A percentile compares a stretch with the other conserved stretches of the same genome.
Conservation (phyloP, 2,329 filamentous ascomycete species). For the Fusarium scirpi region DNA sequence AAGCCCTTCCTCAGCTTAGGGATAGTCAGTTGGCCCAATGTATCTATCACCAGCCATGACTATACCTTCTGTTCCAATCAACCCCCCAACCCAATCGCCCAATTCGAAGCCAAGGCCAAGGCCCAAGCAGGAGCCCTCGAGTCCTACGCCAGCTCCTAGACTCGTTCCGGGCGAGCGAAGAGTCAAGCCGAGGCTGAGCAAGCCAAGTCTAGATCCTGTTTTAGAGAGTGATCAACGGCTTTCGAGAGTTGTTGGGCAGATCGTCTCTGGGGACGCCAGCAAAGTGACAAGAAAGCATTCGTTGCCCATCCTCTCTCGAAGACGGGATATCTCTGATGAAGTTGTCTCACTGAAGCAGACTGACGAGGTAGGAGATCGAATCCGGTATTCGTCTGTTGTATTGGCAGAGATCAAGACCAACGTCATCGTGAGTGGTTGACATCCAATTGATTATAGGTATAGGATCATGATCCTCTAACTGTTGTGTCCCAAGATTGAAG, state of each 20-base stretch:
- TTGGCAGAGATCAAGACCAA: constrained; percentile 62
- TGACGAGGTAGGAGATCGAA: constrained; percentile 55
- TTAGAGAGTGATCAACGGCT: constrained; percentile 45
- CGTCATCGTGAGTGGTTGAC: constrained; percentile 44
- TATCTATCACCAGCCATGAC: constrained; percentile 32
- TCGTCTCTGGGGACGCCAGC: constrained; percentile 24
- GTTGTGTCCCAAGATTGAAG: constrained; percentile 68
- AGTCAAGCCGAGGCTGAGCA: constrained; percentile 33
- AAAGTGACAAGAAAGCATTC: constrained; percentile 35
- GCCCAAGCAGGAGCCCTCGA: constrained; percentile 3
- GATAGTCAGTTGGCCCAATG: constrained; percentile 2
- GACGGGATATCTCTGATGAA: constrained; percentile 59
- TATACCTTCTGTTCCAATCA: constrained; percentile 14
- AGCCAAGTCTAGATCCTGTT: constrained; percentile 48
- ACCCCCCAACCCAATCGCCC: not conserved
- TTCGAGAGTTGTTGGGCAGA: constrained; percentile 31
- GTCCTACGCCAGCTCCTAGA: constrained; percentile 4
- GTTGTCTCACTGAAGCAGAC: constrained; percentile 52
- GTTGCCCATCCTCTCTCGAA: constrained; percentile 35
- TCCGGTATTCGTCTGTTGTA: constrained; percentile 68
- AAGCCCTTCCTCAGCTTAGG: not conserved
- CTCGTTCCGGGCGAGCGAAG: constrained; percentile 35
- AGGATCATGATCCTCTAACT: constrained; percentile 2
- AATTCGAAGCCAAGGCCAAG: constrained; percentile 15
- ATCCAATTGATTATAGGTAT: not conserved